Percentiles rank a stretch among this genome's conserved stretches.
phyloP scores from a whole-genome alignment of 495 filamentous ascomycete species.

The Xylaria longipes region DNA sequence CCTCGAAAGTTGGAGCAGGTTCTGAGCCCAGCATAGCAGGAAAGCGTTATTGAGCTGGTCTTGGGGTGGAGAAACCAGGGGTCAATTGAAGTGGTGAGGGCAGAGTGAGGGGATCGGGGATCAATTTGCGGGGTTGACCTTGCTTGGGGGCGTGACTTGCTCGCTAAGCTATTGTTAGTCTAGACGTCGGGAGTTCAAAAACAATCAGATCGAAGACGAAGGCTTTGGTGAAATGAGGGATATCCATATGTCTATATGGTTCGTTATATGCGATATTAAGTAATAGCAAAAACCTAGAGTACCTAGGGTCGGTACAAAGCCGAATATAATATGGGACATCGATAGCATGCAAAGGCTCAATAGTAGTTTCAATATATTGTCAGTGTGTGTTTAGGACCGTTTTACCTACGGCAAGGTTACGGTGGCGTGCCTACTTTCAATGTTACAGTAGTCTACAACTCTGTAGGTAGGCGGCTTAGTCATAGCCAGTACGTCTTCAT shows the following conservation, averaged over 20 bases:
- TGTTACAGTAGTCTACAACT: not conserved
- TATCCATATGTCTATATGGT: not conserved
- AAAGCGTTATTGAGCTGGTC: not conserved
- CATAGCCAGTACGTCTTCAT: not conserved
- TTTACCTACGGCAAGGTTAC: not conserved
- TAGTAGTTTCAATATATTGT: conserved; percentile 13
- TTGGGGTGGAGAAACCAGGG: conserved; percentile 18
- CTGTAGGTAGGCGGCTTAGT: not conserved
- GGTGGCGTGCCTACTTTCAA: not conserved
- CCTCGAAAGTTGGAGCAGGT: conserved; percentile 1
- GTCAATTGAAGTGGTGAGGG: conserved; percentile 2
- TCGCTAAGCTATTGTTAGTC: not conserved
- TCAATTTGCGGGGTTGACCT: conserved; percentile 16
- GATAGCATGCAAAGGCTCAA: not conserved
- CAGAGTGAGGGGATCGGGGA: too few relatives aligned
- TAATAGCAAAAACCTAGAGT: not conserved
- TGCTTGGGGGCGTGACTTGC: not conserved
- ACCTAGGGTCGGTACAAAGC: not conserved
- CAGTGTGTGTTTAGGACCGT: not conserved
- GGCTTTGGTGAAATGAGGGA: not conserved
- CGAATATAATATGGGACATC: not conserved
- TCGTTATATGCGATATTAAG: not conserved
- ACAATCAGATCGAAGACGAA: not conserved
- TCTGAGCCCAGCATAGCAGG: not conserved
- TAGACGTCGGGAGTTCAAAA: not conserved